Evolutionary conservation across 179 eudicot genomes (phyloP).

Genomic region (Heliamphora pulchella): DNA sequence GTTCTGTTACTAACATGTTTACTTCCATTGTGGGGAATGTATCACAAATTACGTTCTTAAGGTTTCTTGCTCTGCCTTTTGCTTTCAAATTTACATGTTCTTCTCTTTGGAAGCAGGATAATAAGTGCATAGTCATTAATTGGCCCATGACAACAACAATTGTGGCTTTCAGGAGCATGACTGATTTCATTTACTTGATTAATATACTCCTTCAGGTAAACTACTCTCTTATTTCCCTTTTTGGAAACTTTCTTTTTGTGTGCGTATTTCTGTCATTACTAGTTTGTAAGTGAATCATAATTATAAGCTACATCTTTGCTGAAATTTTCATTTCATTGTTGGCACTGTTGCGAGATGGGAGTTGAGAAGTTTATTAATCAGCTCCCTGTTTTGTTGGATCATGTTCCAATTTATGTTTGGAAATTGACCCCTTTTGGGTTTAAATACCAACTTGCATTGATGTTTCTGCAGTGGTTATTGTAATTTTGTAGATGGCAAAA

Average conservation of each 20-base stretch:
- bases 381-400: background rate
- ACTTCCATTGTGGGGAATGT: too few species aligned
- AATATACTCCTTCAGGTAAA: conserved; percentile 75
- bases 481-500: background rate
- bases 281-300: background rate
- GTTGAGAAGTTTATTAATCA: background rate
- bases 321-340: background rate
- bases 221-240: background rate
- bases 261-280: background rate
- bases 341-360: background rate
- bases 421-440: background rate
- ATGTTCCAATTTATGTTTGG: background rate
- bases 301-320: background rate
- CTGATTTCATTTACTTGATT: conserved; percentile 44
- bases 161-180: conserved; percentile 33
- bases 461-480: background rate
- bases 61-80: background rate
- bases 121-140: conserved; percentile 32
- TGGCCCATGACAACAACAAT: conserved; percentile 28
- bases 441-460: background rate
- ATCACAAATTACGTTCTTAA: background rate
- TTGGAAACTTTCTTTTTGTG: too few species aligned
- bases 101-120: conserved; percentile 22
- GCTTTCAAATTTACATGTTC: background rate
- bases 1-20: too few species aligned